Percentiles rank a stretch among this genome's conserved stretches.
Evolutionary conservation across 257 asterid genomes (phyloP).

Genomic region (Ehretia macrophylla): DNA sequence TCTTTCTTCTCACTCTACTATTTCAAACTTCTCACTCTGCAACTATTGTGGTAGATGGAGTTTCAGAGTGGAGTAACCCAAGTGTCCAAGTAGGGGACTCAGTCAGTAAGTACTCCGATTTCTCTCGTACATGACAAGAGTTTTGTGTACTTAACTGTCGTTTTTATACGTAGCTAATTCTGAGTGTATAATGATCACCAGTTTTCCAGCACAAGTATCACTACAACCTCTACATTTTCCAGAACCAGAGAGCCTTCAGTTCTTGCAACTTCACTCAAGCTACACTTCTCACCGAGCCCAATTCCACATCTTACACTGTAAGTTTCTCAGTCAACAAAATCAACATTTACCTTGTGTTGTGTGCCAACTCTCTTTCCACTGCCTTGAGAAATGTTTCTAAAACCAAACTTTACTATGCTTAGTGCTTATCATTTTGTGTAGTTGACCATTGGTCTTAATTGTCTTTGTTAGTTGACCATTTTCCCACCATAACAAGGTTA

Average conservation of each 20-base stretch:
- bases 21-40: slow-evolving; percentile 42
- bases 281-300: slow-evolving; percentile 66
- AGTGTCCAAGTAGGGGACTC: slow-evolving; percentile 66
- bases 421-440: too few relatives aligned
- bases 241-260: slow-evolving; percentile 62
- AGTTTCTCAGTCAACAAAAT: slow-evolving; percentile 5
- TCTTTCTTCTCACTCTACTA: slow-evolving; percentile 23
- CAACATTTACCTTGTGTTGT: too few relatives aligned
- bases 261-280: slow-evolving; percentile 83
- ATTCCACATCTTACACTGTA: slow-evolving; percentile 65
- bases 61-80: slow-evolving; percentile 72
- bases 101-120: slow-evolving; percentile 53
- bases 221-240: slow-evolving; percentile 80
- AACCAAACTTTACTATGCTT: too few relatives aligned
- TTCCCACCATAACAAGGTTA: too few relatives aligned
- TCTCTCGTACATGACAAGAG: not conserved
- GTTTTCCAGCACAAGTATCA: slow-evolving; percentile 75
- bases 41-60: slow-evolving; percentile 72
- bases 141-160: not conserved
- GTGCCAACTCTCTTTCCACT: too few relatives aligned
- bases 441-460: too few relatives aligned
- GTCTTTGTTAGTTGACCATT: too few relatives aligned
- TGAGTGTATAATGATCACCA: slow-evolving; percentile 16
- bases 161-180: not conserved
- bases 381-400: too few relatives aligned